Conservation (phyloP, 106 monocot species). For the Cymbidium sinense region DNA sequence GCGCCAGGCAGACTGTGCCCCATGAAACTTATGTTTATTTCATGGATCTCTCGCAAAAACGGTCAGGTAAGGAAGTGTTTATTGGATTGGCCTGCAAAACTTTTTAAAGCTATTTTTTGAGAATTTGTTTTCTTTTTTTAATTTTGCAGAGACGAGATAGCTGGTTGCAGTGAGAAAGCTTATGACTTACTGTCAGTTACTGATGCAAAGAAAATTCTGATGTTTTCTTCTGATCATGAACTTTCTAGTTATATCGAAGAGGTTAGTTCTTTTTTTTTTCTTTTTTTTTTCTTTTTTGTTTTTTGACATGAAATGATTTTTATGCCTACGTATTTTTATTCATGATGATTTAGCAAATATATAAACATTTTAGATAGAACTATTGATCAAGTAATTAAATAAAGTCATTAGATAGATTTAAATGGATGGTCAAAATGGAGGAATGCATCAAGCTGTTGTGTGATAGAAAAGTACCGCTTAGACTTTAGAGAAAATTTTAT, state of each 20-base stretch:
- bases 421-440: too few species aligned
- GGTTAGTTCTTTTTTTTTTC: constrained; percentile 19
- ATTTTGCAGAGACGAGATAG: constrained; percentile 82
- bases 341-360: too few species aligned
- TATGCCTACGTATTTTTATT: too few species aligned
- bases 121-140: not conserved
- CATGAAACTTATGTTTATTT: constrained; percentile 95
- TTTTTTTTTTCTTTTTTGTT: too few species aligned
- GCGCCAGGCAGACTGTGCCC: constrained; percentile 77
- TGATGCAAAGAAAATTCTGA: constrained; percentile 81
- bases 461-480: too few species aligned
- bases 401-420: too few species aligned
- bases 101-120: not conserved
- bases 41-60: constrained; percentile 97
- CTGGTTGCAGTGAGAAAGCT: constrained; percentile 96
- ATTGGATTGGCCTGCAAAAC: too few species aligned
- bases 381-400: too few species aligned
- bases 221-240: constrained; percentile 80
- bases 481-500: too few species aligned
- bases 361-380: too few species aligned
- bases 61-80: constrained; percentile 41
- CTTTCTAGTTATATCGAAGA: constrained; percentile 62
- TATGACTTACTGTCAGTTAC: constrained; percentile 69
- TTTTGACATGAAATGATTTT: too few species aligned
- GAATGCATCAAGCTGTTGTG: too few species aligned